Percentiles rank a stretch among this genome's conserved stretches.
Conservation (phyloP, 768 basidiomycete genomes). For the Pulveroboletus sp. region DNA sequence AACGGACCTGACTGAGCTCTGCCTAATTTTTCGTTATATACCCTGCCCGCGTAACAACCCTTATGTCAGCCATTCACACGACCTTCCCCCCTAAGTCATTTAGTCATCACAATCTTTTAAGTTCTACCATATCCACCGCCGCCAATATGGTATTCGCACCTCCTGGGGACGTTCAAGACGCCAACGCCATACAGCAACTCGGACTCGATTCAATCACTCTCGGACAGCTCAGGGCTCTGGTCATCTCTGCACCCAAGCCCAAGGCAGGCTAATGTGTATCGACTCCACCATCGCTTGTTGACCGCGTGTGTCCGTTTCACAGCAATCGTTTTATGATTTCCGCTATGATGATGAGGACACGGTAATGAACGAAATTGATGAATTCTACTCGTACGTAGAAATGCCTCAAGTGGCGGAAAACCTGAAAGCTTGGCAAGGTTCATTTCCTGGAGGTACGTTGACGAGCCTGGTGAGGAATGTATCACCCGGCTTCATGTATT, state of each 20-base stretch:
- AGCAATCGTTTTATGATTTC: constrained; percentile 89
- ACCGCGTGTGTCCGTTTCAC: constrained; percentile 22
- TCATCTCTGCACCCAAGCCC: constrained; percentile 64
- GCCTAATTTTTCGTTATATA: constrained; percentile 26
- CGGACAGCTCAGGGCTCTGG: constrained; percentile 75
- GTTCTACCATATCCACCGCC: not conserved
- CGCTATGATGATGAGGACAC: constrained; percentile 96
- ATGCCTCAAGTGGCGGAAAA: constrained; percentile 88
- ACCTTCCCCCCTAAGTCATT: not conserved
- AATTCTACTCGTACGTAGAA: constrained; percentile 97
- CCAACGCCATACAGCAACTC: constrained; percentile 33
- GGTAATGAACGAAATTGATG: constrained; percentile 92
- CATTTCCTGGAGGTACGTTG: constrained; percentile 67
- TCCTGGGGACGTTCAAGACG: constrained; percentile 30
- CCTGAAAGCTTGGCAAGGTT: constrained; percentile 82
- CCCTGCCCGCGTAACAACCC: not conserved
- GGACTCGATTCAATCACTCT: constrained; percentile 73
- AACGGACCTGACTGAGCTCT: constrained; percentile 23
- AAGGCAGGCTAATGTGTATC: constrained; percentile 47
- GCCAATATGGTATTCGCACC: constrained; percentile 36
- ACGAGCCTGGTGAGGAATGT: not conserved
- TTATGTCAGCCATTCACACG: constrained; percentile 31
- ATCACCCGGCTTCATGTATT: constrained; percentile 1
- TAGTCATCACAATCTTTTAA: too few relatives aligned
- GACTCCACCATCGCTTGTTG: constrained; percentile 12